A percentile compares a stretch with the other conserved stretches of the same genome.
These are phyloP conservation scores for Rhodotorula diobovata DNA, from an alignment of 768 basidiomycete genomes.

Conservation along the genomic window DNA sequence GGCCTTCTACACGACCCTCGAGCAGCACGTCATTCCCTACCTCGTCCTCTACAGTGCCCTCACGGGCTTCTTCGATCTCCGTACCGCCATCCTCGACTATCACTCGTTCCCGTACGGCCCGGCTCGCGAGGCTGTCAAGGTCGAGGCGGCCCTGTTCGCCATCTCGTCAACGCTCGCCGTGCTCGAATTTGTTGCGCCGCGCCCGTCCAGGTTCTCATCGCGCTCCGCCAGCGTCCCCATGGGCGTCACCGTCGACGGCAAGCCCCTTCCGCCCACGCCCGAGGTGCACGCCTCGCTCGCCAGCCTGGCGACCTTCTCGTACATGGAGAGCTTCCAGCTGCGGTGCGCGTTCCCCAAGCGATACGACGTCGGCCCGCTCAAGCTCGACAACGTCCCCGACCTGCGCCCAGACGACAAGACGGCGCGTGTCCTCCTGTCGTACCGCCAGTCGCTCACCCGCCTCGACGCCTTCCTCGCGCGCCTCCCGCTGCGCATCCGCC, in stretches of 20 bases:
- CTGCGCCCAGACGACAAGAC: slow-evolving; percentile 45
- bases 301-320: slow-evolving; percentile 39
- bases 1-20: slow-evolving; percentile 20
- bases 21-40: slow-evolving; percentile 38
- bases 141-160: slow-evolving; percentile 26
- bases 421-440: slow-evolving; percentile 42
- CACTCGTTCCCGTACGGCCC: background rate
- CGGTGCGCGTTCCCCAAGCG: slow-evolving; percentile 13
- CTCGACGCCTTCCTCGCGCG: slow-evolving; percentile 13
- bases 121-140: background rate
- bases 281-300: slow-evolving; percentile 42
- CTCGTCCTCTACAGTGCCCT: slow-evolving; percentile 25
- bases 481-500: slow-evolving; percentile 1
- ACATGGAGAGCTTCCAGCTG: slow-evolving; percentile 32
- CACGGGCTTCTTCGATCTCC: slow-evolving; percentile 41
- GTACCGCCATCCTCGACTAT: slow-evolving; percentile 35
- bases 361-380: background rate
- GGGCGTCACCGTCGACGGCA: background rate
- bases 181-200: slow-evolving; percentile 34
- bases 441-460: slow-evolving; percentile 27
- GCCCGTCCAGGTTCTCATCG: slow-evolving; percentile 20
- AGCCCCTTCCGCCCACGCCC: slow-evolving; percentile 21
- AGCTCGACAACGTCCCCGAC: slow-evolving; percentile 36
- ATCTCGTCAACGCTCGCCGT: slow-evolving; percentile 26
- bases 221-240: background rate